Evolutionary conservation across 2,329 filamentous ascomycete genomes (phyloP).

Genomic region (Emydomyces testavorans): DNA sequence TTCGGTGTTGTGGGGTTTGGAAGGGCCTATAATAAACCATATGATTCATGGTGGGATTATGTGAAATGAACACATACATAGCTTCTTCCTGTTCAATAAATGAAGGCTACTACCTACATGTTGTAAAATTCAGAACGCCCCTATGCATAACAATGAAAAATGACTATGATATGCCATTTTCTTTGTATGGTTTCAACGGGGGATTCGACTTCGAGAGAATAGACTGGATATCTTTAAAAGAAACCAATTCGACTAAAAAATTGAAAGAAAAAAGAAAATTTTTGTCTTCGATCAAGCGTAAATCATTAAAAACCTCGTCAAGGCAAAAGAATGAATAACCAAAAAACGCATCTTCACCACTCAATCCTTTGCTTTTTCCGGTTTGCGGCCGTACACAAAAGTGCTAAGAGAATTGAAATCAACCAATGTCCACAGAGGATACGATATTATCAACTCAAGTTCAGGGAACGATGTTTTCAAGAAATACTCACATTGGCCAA

Average conservation of each 20-base stretch:
- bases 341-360: too few relatives aligned
- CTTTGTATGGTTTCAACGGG: not conserved
- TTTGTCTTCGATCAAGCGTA: too few relatives aligned
- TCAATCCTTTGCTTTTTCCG: not conserved
- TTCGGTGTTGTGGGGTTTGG: conserved; percentile 10
- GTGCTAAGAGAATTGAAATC: not conserved
- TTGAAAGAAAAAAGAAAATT: too few relatives aligned
- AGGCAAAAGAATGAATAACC: too few relatives aligned
- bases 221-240: not conserved
- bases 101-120: not conserved
- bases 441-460: not conserved
- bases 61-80: not conserved
- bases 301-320: too few relatives aligned
- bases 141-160: not conserved
- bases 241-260: too few relatives aligned
- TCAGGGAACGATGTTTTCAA: too few relatives aligned
- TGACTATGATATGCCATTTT: not conserved
- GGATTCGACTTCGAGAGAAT: not conserved
- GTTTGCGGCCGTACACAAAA: conserved; percentile 22
- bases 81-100: not conserved
- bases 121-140: not conserved
- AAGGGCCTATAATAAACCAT: conserved; percentile 3
- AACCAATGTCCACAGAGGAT: not conserved
- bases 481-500: conserved; percentile 7
- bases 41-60: not conserved